Conservation (phyloP, 2,329 filamentous ascomycete species). For the Paecilomyces fulvus region DNA sequence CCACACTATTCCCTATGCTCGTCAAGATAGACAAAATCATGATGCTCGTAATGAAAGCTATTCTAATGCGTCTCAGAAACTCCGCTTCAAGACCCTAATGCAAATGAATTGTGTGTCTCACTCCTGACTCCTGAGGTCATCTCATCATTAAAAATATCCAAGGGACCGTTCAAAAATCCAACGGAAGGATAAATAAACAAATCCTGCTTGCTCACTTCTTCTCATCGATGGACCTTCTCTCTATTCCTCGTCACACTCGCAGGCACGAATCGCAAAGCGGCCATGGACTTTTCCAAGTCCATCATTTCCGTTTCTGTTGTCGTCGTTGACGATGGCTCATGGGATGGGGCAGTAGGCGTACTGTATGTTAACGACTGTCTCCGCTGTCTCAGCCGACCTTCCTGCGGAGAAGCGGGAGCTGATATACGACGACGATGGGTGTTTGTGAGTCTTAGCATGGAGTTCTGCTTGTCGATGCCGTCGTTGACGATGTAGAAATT, state of each 20-base stretch:
- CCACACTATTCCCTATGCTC: too few species aligned
- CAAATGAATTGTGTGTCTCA: too few species aligned
- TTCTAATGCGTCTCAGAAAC: too few species aligned
- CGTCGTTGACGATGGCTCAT: background rate
- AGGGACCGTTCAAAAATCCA: too few species aligned
- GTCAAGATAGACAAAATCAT: too few species aligned
- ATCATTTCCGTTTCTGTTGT: conserved; percentile 24
- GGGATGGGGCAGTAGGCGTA: background rate
- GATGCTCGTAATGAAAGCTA: too few species aligned
- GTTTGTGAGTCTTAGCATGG: conserved; percentile 53
- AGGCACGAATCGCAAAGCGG: conserved; percentile 37
- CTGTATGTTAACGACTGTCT: conserved; percentile 19
- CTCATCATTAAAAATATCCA: background rate
- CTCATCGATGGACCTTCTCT: conserved; percentile 7
- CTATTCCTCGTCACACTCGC: conserved; percentile 29
- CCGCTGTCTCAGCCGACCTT: conserved; percentile 24
- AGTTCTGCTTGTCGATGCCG: conserved; percentile 78
- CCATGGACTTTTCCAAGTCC: conserved; percentile 35
- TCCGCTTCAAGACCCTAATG: too few species aligned
- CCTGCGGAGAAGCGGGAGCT: conserved; percentile 19
- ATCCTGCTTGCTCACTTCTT: too few species aligned
- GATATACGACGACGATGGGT: conserved; percentile 28
- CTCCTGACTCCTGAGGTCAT: background rate
- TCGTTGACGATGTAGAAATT: conserved; percentile 81
- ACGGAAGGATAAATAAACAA: too few species aligned